Conservation (phyloP, 2,329 filamentous ascomycete genomes). For the Nemania abortiva region DNA sequence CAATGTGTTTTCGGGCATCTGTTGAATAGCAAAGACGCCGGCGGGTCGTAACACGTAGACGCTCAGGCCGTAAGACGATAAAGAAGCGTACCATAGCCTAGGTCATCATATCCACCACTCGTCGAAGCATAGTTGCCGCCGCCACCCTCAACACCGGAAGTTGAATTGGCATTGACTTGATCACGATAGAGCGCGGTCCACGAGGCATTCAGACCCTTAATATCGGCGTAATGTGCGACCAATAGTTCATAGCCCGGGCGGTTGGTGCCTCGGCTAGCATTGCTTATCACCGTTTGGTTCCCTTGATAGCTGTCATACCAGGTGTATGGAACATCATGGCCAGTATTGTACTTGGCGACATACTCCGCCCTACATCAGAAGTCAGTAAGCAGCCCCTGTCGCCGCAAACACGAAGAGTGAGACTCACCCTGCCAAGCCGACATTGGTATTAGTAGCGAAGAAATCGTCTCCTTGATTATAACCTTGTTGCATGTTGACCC, state of each 20-base stretch:
- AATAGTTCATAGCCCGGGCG: constrained; percentile 57
- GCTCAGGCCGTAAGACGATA: constrained; percentile 37
- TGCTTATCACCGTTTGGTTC: constrained; percentile 52
- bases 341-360: constrained; percentile 57
- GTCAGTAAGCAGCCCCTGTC: background rate
- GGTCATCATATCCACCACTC: constrained; percentile 57
- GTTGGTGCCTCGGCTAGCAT: constrained; percentile 49
- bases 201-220: constrained; percentile 54
- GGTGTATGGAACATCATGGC: constrained; percentile 57
- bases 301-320: constrained; percentile 56
- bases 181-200: constrained; percentile 56
- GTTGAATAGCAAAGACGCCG: background rate
- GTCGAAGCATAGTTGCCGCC: constrained; percentile 58
- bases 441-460: constrained; percentile 52
- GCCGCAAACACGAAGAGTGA: background rate
- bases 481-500: constrained; percentile 56
- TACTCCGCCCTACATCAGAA: constrained; percentile 52
- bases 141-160: constrained; percentile 57
- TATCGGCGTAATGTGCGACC: constrained; percentile 54
- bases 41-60: background rate
- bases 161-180: constrained; percentile 48
- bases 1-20: background rate
- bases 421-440: constrained; percentile 48
- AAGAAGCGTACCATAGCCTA: constrained; percentile 51
- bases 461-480: constrained; percentile 59